phyloP scores from a whole-genome alignment of 2,329 filamentous ascomycete genomes.

The Geosmithia flava region DNA sequence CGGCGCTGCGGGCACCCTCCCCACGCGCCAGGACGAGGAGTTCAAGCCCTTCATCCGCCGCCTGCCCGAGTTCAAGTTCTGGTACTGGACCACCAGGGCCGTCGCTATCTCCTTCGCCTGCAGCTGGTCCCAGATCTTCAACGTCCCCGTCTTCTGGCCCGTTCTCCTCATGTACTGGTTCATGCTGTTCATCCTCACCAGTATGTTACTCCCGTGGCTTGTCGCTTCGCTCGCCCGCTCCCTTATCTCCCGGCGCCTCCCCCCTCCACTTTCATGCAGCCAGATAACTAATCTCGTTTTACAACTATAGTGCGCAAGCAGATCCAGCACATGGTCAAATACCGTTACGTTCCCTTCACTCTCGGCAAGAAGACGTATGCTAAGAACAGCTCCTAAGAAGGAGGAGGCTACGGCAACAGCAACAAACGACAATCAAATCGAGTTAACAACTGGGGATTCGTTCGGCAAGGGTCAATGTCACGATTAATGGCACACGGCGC shows the following conservation, averaged over 20 bases:
- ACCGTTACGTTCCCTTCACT: constrained; percentile 91
- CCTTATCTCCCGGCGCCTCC: background rate
- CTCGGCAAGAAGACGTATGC: constrained; percentile 78
- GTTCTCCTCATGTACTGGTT: constrained; percentile 98
- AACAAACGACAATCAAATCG: background rate
- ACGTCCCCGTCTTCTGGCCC: constrained; percentile 98
- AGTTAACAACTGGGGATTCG: background rate
- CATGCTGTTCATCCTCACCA: constrained; percentile 90
- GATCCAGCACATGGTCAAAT: constrained; percentile 99
- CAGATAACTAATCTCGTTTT: background rate
- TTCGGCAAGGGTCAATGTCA: background rate
- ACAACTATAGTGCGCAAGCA: constrained; percentile 76
- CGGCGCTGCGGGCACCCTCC: constrained; percentile 67
- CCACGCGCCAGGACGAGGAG: constrained; percentile 93
- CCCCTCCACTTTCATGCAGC: background rate
- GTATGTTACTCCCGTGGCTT: constrained; percentile 39
- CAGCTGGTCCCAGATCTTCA: constrained; percentile 89
- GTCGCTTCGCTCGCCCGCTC: constrained; percentile 1
- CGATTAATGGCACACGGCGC: background rate
- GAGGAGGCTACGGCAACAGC: background rate
- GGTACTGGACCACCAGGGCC: constrained; percentile 88
- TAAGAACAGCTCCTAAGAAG: constrained; percentile 40
- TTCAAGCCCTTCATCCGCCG: constrained; percentile 95
- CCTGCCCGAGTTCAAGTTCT: constrained; percentile 99
- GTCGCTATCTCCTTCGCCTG: constrained; percentile 73